phyloP scores from a whole-genome alignment of 169 alveolate species.

The Plasmodium gonderi region DNA sequence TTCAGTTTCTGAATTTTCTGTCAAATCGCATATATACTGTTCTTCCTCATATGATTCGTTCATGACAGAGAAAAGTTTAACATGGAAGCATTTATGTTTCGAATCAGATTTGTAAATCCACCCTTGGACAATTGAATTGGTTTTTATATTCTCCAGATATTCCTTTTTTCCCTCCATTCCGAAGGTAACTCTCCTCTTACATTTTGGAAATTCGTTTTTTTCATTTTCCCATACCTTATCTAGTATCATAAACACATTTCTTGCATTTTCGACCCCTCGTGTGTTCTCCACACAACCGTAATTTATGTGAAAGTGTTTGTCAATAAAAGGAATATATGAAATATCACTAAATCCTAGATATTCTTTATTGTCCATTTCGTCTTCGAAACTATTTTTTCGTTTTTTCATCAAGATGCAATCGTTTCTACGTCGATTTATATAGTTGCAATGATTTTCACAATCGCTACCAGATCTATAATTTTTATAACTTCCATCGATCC shows the following conservation, averaged over 20 bases:
- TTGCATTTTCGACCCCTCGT: background rate
- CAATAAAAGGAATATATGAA: conserved; percentile 52
- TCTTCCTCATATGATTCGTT: conserved; percentile 2
- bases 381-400: background rate
- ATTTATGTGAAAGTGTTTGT: conserved; percentile 42
- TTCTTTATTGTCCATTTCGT: background rate
- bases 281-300: conserved; percentile 29
- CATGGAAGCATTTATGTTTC: conserved; percentile 21
- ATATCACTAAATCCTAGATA: conserved; percentile 59
- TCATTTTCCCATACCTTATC: background rate
- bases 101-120: conserved; percentile 66
- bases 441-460: background rate
- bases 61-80: conserved; percentile 24
- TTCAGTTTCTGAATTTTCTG: background rate
- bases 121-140: conserved; percentile 58
- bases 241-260: conserved; percentile 41
- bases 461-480: background rate
- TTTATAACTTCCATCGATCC: background rate
- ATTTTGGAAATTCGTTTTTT: background rate
- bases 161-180: conserved; percentile 28
- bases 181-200: conserved; percentile 41
- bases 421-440: background rate
- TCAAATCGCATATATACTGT: background rate
- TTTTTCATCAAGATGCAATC: background rate
- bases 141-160: conserved; percentile 23